These are phyloP conservation scores for Debaryomyces prosopidis DNA, from an alignment of 805 yeast species.

Conservation along the genomic window DNA sequence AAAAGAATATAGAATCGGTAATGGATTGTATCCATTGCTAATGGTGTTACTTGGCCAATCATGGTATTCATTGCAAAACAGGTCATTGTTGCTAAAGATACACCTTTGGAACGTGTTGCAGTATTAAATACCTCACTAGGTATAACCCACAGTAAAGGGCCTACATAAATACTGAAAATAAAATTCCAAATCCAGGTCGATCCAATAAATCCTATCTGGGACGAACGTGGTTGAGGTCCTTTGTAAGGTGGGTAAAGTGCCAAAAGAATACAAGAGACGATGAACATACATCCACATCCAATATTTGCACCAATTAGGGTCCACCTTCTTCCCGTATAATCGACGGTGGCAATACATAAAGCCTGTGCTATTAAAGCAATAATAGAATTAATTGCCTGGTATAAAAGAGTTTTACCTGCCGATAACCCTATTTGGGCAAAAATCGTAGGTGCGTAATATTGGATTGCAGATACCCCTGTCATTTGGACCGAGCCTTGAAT, in stretches of 20 bases:
- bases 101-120: conserved; percentile 2
- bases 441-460: not conserved
- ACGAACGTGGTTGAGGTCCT: conserved; percentile 13
- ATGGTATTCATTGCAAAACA: conserved; percentile 33
- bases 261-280: conserved; percentile 19
- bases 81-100: conserved; percentile 19
- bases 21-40: conserved; percentile 23
- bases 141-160: conserved; percentile 15
- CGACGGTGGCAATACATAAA: conserved; percentile 15
- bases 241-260: conserved; percentile 19
- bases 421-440: not conserved
- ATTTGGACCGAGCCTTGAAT: not conserved
- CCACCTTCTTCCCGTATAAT: conserved; percentile 21
- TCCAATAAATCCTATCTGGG: conserved; percentile 26
- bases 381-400: conserved; percentile 14
- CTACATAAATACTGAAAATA: conserved; percentile 19
- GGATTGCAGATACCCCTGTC: not conserved
- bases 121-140: conserved; percentile 2
- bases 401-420: conserved; percentile 1
- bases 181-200: conserved; percentile 26
- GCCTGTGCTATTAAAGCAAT: conserved; percentile 21
- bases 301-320: conserved; percentile 10
- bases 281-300: conserved; percentile 12
- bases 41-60: conserved; percentile 31
- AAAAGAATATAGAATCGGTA: conserved; percentile 21